phyloP scores from a whole-genome alignment of 345 rosid species.

The Passiflora organensis region DNA sequence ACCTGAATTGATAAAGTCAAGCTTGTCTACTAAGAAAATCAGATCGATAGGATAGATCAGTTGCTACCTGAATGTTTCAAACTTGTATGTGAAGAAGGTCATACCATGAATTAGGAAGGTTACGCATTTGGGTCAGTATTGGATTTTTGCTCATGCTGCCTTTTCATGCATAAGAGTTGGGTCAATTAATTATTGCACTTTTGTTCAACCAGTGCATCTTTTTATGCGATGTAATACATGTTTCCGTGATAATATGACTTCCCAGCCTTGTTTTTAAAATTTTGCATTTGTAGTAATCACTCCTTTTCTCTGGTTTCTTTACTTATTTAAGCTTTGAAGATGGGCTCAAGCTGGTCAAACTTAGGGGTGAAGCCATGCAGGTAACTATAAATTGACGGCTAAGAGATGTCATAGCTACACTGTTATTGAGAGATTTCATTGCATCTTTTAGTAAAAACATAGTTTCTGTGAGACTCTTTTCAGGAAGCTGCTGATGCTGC shows the following conservation, averaged over 20 bases:
- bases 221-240: not conserved
- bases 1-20: too few relatives aligned
- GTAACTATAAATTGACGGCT: conserved; percentile 26
- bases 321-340: conserved; percentile 71
- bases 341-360: conserved; percentile 92
- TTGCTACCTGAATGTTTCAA: too few relatives aligned
- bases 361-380: conserved; percentile 99
- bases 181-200: not conserved
- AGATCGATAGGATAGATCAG: not conserved
- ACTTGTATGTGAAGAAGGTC: too few relatives aligned
- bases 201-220: not conserved
- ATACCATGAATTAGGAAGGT: too few relatives aligned
- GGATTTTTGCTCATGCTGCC: not conserved
- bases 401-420: not conserved
- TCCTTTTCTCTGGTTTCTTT: conserved; percentile 14
- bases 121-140: not conserved
- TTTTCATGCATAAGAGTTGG: not conserved
- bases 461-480: conserved; percentile 10
- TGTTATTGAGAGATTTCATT: not conserved
- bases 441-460: not conserved
- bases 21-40: not conserved
- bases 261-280: not conserved
- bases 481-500: conserved; percentile 99
- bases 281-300: conserved; percentile 8
- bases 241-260: not conserved